A percentile compares a stretch with the other conserved stretches of the same genome.
These are phyloP conservation scores for Globisporangium recalcitrans DNA, from an alignment of 352 stramenopile species.

Conservation along the genomic window DNA sequence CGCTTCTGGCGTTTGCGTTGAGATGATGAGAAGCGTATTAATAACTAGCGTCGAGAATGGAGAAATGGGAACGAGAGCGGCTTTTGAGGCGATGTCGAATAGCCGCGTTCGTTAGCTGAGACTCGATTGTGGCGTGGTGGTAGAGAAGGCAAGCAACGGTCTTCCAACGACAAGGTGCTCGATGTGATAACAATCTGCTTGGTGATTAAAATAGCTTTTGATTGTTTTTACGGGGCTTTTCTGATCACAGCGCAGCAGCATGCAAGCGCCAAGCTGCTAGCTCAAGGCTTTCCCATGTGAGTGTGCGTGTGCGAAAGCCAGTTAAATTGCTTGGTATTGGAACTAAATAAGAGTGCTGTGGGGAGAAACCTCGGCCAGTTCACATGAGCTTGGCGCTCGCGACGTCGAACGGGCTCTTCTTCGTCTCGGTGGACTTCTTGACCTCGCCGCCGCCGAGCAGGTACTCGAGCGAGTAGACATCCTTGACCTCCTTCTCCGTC, in stretches of 20 bases:
- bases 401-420: conserved; percentile 58
- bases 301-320: neutral
- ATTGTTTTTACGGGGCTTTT: no score
- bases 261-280: no score
- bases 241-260: no score
- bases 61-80: neutral
- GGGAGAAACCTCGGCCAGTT: neutral
- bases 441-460: conserved; percentile 36
- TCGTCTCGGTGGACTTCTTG: conserved; percentile 18
- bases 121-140: no score
- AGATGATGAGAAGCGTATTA: neutral
- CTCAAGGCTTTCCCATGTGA: no score
- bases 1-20: neutral
- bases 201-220: no score
- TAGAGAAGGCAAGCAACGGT: no score
- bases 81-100: neutral
- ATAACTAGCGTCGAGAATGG: no score
- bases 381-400: conserved; percentile 68
- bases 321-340: neutral
- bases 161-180: no score
- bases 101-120: neutral
- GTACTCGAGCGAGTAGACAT: conserved; percentile 69
- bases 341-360: conserved; percentile 6
- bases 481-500: conserved; percentile 33
- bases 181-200: no score